Evolutionary conservation across 345 rosid species (phyloP).

Genomic region (Citrus cavaleriei): DNA sequence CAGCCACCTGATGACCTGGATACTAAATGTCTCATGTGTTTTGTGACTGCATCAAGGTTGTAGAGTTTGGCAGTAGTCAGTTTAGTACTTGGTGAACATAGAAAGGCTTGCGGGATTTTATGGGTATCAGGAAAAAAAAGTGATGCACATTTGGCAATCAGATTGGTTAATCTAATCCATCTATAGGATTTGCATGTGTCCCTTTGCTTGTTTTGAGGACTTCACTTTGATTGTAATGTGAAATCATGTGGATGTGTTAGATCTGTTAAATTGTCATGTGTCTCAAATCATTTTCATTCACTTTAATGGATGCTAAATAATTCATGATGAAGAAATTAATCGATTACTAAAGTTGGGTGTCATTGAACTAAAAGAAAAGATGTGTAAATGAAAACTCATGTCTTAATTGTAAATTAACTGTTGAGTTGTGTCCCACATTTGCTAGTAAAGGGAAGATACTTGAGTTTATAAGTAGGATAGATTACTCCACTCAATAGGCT

Average conservation of each 20-base stretch:
- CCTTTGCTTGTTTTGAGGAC: neutral
- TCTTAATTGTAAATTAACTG: neutral
- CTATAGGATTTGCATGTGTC: neutral
- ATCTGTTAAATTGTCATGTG: neutral
- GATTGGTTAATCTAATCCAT: neutral
- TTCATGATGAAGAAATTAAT: neutral
- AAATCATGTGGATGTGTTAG: neutral
- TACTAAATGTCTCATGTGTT: neutral
- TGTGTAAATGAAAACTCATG: neutral
- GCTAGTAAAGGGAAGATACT: no score
- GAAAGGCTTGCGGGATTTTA: neutral
- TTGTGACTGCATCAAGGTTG: neutral
- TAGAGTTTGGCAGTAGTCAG: neutral
- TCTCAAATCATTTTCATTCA: neutral
- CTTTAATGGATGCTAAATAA: neutral
- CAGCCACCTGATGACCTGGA: neutral
- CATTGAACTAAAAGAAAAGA: neutral
- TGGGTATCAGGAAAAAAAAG: neutral
- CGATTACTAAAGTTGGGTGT: neutral
- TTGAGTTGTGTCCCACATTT: neutral
- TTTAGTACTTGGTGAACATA: neutral
- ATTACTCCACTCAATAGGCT: no score
- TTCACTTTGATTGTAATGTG: neutral
- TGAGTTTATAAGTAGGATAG: no score
- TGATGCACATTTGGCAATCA: neutral